These are phyloP conservation scores for Cajanus cajan DNA, from an alignment of 306 rosid genomes.

Conservation along the genomic window DNA sequence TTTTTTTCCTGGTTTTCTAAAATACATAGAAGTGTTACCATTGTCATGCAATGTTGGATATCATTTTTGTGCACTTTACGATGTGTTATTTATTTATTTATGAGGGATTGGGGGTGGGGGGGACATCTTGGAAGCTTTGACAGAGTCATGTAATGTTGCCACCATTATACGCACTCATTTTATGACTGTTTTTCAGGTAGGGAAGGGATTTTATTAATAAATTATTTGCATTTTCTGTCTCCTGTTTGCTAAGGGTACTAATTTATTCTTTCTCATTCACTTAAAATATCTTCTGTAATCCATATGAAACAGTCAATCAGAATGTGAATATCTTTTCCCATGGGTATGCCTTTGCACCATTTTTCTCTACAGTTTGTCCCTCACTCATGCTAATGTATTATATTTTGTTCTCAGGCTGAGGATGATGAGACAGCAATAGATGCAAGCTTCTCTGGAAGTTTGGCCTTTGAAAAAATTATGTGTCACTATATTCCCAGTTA, in stretches of 20 bases:
- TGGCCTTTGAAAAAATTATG: constrained; percentile 70
- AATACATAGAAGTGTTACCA: constrained; percentile 12
- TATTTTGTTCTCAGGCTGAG: constrained; percentile 62
- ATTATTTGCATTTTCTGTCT: neutral
- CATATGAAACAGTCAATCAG: neutral
- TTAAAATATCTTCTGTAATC: neutral
- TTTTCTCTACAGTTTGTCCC: neutral
- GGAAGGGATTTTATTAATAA: neutral
- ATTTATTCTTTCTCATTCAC: constrained; percentile 1
- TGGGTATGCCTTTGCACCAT: neutral
- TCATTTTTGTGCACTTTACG: constrained; percentile 8
- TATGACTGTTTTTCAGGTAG: neutral
- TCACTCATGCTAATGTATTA: constrained; percentile 12
- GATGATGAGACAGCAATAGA: constrained; percentile 87
- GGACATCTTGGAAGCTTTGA: constrained; percentile 24
- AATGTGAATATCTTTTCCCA: constrained; percentile 13
- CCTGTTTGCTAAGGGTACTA: constrained; percentile 2
- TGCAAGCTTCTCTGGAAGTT: constrained; percentile 80
- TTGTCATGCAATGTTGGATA: constrained; percentile 10
- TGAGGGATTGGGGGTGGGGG: neutral
- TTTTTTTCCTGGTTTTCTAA: neutral
- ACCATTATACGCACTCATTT: neutral
- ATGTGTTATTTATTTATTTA: neutral
- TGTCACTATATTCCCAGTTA: constrained; percentile 71
- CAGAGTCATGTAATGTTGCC: neutral